Evolutionary conservation across 169 alveolate genomes (phyloP), one percentile per base, ranked within the genome.

Genomic region (Plasmodium chabaudi): DNA sequence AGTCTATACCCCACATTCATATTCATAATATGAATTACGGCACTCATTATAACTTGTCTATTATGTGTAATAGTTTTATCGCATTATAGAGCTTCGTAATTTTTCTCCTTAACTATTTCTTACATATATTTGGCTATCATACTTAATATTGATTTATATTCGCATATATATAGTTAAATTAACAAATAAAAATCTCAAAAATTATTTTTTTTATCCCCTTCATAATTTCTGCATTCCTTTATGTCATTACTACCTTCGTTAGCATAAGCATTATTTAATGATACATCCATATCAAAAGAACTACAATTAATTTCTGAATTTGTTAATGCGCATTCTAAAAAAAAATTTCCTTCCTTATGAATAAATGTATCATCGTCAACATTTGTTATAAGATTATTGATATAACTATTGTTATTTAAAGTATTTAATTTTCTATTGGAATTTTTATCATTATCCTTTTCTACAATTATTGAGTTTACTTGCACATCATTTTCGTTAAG

Each of bases 361-460:
- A 67, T 55, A 53, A 55, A 82, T 25, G 90, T 65, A 25, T 82
- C 90, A 56, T 82, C 90, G 17, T 82, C 90, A 47, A 82, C 90
- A 67, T 82, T 55, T 27, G 90, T 82, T 53, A 82, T 82, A 51
- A 82, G 71, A 56, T 82, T 82, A 67, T 82, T 82, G 39, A 82
- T 82, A 53, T 82, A 82, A 47, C 90, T 82, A 46, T 82, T 82
- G 42, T 82, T 67, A 70, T 82, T 82, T 44, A 82, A 61, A 25
- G 90, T 65, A 17, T 82, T 82, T 67, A 67, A 49, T 25, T 67
- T 67, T 25, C 82, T 65, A 2, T 10, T 27, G 44, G 72, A 10
- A 39, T 39, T 82, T 56, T 67, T 65, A 42, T 82, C 82, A 25
- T 6, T 13, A 4, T 65, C 90, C 47, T 67, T 67, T 82, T 65